Base-by-base conservation (phyloP, 345 rosid genomes). In the Psidium friedrichsthalianum region DNA sequence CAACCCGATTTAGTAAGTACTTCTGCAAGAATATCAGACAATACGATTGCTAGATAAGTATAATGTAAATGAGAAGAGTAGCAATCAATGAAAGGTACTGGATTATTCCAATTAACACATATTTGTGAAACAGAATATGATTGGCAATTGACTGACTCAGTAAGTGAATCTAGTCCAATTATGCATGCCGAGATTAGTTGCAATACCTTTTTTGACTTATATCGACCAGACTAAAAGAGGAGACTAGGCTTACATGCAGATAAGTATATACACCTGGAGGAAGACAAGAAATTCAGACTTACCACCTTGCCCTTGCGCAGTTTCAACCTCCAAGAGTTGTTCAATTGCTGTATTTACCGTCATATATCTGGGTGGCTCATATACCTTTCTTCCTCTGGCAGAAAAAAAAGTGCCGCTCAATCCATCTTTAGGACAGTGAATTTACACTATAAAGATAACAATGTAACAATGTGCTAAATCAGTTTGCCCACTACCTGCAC, bases 291-390 rank as follows among this genome's bases (percentile, higher is more conserved):
- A 25, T 36, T 69, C 80, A 69, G 80, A 24, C 93, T 88, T 87
- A 94, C 96, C 95, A 82, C 91, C 90, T 74, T 91, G 94, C 85
- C 93, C 94, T 13, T 82, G 92, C 82, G 80, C 90, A 52, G 90
- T 90, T 90, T 92, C 96, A 88, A 96, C 95, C 89, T 98, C 98
- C 85, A 96, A 87, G 21, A 98, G 96, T 91, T 98, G 99, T 86
- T 98, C 97, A 12, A 94, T 94, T 7, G 98, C 98, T 1, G 92
- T 94, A 87, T 94, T 94, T 83, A 98, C 92, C 42, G 93, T 93
- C 99, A 98, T 95, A 87, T 84, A 98, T 82, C 98, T 92, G 0
- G 99, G 98, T 10, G 98, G 94, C 87, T 96, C 99, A 49, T 97
- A 94, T 55, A 89, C 90, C 90, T 95, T 96, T 90, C 85, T 94